These are phyloP conservation scores for Dalbergia oliveri DNA, from an alignment of 306 rosid species.

Conservation along the genomic window DNA sequence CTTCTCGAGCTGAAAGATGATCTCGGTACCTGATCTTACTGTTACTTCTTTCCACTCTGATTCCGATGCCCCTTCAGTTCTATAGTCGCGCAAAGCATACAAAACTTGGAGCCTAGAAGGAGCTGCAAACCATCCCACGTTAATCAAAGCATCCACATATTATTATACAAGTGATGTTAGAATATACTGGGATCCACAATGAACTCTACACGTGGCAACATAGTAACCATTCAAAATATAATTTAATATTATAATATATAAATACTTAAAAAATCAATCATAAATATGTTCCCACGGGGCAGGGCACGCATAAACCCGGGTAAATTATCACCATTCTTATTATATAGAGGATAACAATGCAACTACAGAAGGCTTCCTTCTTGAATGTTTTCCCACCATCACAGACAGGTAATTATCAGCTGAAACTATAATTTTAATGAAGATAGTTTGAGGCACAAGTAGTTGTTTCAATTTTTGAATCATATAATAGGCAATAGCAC, in stretches of 20 bases:
- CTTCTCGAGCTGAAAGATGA: slow-evolving; percentile 71
- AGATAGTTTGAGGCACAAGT: slow-evolving; percentile 13
- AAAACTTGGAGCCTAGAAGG: slow-evolving; percentile 86
- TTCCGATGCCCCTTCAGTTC: slow-evolving; percentile 72
- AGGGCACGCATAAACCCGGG: too few relatives aligned
- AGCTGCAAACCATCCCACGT: slow-evolving; percentile 62
- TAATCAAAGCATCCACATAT: slow-evolving; percentile 36
- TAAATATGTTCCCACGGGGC: too few relatives aligned
- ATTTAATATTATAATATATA: too few relatives aligned
- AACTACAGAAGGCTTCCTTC: slow-evolving; percentile 28
- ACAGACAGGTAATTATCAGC: slow-evolving; percentile 25
- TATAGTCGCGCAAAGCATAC: slow-evolving; percentile 72
- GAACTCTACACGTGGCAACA: too few relatives aligned
- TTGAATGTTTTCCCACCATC: slow-evolving; percentile 32
- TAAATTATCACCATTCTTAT: too few relatives aligned
- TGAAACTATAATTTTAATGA: slow-evolving; percentile 17
- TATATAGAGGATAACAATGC: neutral
- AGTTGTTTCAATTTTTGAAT: neutral
- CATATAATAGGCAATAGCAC: neutral
- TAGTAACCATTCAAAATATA: too few relatives aligned
- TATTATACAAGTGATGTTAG: too few relatives aligned
- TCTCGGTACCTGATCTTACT: slow-evolving; percentile 83
- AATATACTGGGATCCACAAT: too few relatives aligned
- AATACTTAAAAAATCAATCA: too few relatives aligned
- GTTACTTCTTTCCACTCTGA: slow-evolving; percentile 76